Percentiles rank a stretch among this genome's conserved stretches.
Evolutionary conservation across 768 basidiomycete genomes (phyloP).

Genomic region (Naganishia friedmannii): DNA sequence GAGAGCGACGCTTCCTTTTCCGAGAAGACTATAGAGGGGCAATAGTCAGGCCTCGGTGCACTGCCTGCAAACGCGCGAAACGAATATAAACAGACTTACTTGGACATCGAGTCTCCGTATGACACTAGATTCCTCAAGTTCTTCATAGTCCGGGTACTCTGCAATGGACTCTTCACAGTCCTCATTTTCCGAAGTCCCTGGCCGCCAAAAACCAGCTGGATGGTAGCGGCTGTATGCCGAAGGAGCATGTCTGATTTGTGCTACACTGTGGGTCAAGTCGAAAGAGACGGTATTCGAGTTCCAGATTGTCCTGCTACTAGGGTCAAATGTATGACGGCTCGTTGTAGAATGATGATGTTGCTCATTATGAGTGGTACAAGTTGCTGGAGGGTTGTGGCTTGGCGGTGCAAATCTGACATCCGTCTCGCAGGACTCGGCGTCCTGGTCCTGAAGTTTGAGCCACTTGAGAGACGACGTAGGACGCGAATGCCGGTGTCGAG

Average conservation of each 20-base stretch:
- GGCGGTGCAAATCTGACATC: background rate
- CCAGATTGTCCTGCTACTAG: too few species aligned
- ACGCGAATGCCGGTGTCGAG: background rate
- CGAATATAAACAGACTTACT: too few species aligned
- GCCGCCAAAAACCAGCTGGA: background rate
- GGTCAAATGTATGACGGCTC: background rate
- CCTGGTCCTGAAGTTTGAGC: conserved; percentile 8
- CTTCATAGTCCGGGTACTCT: background rate
- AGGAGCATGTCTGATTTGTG: background rate
- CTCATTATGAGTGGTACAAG: background rate
- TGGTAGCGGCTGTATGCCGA: background rate
- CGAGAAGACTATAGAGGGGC: background rate
- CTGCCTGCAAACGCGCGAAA: too few species aligned
- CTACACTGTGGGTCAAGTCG: background rate
- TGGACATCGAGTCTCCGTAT: too few species aligned
- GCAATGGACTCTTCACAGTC: background rate
- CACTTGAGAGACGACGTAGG: background rate
- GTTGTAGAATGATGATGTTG: background rate
- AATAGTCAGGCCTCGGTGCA: too few species aligned
- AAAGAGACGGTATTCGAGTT: background rate
- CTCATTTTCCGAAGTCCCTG: background rate
- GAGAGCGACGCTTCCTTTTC: background rate
- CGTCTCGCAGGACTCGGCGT: background rate
- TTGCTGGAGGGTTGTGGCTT: background rate
- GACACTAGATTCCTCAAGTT: background rate